These are phyloP conservation scores for Nephromyces sp. DNA, from an alignment of 169 alveolate genomes.

Conservation along the genomic window DNA sequence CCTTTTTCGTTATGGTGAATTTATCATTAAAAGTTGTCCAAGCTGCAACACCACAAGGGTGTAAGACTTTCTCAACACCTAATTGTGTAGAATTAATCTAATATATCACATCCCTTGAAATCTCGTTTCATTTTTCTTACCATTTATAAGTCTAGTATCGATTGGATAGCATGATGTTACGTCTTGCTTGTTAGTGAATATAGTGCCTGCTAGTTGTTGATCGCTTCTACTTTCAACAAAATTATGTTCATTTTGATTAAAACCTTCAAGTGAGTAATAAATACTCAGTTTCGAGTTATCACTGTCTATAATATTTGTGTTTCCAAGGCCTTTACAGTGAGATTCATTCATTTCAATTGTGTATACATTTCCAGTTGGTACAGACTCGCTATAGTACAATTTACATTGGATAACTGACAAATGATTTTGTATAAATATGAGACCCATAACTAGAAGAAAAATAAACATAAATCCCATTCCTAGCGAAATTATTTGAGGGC, in stretches of 20 bases:
- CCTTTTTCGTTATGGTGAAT: background rate
- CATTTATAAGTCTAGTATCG: background rate
- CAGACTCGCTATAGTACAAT: too few relatives aligned
- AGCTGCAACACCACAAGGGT: conserved; percentile 1
- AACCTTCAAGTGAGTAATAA: background rate
- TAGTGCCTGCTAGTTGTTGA: background rate
- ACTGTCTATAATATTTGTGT: too few relatives aligned
- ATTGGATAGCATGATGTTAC: background rate
- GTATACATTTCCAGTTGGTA: too few relatives aligned
- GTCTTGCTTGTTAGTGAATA: background rate
- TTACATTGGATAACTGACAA: too few relatives aligned
- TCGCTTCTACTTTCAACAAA: background rate
- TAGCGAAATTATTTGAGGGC: too few relatives aligned
- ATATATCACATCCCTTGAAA: too few relatives aligned
- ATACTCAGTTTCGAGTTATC: too few relatives aligned
- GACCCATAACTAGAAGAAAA: too few relatives aligned
- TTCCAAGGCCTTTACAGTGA: too few relatives aligned
- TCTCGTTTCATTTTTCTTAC: background rate
- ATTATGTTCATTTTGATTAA: background rate
- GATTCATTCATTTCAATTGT: too few relatives aligned
- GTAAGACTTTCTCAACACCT: background rate
- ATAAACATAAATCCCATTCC: too few relatives aligned
- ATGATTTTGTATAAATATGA: too few relatives aligned
- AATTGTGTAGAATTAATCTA: background rate
- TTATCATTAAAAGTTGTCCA: background rate